Evolutionary conservation across 2,329 filamentous ascomycete genomes (phyloP), one percentile per base, ranked within the genome.

Genomic region (Emmonsiellopsis sp.): DNA sequence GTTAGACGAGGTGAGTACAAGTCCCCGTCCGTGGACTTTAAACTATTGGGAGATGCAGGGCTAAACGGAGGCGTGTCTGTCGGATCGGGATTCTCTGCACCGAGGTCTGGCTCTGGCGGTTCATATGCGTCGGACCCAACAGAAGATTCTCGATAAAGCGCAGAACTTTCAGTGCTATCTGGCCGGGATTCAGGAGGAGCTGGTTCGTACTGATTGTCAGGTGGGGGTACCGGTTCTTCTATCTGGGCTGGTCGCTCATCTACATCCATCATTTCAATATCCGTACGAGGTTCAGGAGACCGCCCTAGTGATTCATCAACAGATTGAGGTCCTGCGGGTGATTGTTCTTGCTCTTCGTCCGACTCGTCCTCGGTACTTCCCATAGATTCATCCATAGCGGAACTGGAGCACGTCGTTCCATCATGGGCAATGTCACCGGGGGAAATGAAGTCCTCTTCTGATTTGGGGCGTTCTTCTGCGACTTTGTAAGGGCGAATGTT

Each of bases 101-200:
- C 57, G 17, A 57, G 55, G 43, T 65, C 65, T n/a, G 69, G 65
- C 56, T 73, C 71, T 17, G 78, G 77, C 47, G 80, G 80, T 57
- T 84, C 79, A 60, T 83, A 82, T 48, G 69, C 74, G 55, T 82
- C 80, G 2, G 77, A 77, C 33, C 62, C 62, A 52, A 58, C 58
- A 7, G 66, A 67, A 48, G 62, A 60, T 56, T 68, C 66, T 45
- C 60, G 63, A 27, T 59, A 64, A 49, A 17, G 39, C 17, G 21
- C 21, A 1, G 17, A 39, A 39, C 11, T 21, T 11, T 31, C 46
- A 11, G 17, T n/a, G 11, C 14, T 40, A 49, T 49, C 47, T 14
- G 11, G 34, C n/a, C 31, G 13, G 40, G 11, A 11, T 27, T 31
- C 10, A 6, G 42, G 53, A 42, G 57, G 54, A 10, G 54, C 55